These are phyloP conservation scores for Ogataea zsoltii DNA, from an alignment of 805 yeast species.

Conservation along the genomic window DNA sequence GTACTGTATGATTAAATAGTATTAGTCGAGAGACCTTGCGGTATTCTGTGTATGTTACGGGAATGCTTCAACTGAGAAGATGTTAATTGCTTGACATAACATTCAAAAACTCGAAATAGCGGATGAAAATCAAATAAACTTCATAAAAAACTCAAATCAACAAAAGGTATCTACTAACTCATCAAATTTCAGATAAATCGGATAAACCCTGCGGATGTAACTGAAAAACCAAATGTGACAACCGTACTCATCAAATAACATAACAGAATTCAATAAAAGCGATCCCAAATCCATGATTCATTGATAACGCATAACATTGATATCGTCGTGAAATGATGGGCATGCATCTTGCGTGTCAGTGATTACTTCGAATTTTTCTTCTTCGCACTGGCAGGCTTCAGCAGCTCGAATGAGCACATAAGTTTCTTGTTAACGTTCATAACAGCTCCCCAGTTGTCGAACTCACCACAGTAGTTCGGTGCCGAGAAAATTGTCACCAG, in stretches of 20 bases:
- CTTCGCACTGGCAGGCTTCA: conserved; percentile 48
- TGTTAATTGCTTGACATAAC: too few relatives aligned
- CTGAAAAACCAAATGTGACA: conserved; percentile 2
- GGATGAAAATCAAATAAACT: conserved; percentile 4
- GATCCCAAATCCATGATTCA: too few relatives aligned
- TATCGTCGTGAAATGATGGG: too few relatives aligned
- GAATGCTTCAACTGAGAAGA: too few relatives aligned
- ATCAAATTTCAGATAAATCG: background rate
- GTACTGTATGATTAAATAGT: background rate
- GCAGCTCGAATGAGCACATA: conserved; percentile 69
- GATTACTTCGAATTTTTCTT: conserved; percentile 16
- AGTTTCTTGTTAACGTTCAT: conserved; percentile 69
- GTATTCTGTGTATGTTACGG: too few relatives aligned
- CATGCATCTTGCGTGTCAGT: too few relatives aligned
- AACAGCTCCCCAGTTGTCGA: conserved; percentile 77
- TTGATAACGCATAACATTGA: too few relatives aligned
- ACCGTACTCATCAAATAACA: conserved; percentile 6
- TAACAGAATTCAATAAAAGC: background rate
- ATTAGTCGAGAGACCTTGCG: too few relatives aligned
- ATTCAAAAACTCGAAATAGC: background rate
- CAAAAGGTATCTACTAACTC: background rate
- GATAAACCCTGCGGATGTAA: background rate
- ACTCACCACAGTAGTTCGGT: conserved; percentile 83
- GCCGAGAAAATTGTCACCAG: conserved; percentile 80
- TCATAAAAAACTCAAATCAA: conserved; percentile 9